Evolutionary conservation across 176 grass and related monocot genomes (phyloP).

Genomic region (Melocanna baccifera): DNA sequence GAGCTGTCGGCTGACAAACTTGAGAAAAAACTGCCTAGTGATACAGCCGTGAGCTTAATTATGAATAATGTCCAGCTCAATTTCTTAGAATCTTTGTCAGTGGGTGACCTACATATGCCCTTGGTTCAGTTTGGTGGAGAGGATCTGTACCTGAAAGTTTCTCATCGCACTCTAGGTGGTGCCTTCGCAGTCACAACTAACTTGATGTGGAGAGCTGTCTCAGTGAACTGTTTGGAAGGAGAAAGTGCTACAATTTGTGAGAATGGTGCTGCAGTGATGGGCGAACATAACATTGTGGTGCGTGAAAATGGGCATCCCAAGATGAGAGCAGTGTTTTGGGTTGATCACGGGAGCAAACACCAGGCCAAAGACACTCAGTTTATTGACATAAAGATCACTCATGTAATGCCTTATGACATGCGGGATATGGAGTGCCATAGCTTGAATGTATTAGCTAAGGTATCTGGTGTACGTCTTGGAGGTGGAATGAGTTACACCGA

Average conservation of each 20-base stretch:
- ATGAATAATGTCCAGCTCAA: constrained; percentile 76
- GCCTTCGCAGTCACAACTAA: constrained; percentile 94
- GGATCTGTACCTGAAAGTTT: constrained; percentile 87
- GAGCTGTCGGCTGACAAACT: constrained; percentile 40
- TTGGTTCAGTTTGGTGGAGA: constrained; percentile 86
- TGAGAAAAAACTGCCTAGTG: constrained; percentile 85
- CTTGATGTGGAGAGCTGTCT: constrained; percentile 74
- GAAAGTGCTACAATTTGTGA: constrained; percentile 37
- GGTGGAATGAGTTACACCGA: constrained; percentile 94
- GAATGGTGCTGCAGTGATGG: constrained; percentile 34
- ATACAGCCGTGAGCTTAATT: constrained; percentile 85
- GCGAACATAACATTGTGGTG: constrained; percentile 30
- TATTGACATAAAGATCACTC: constrained; percentile 78
- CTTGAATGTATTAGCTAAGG: constrained; percentile 75
- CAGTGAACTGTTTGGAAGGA: constrained; percentile 90
- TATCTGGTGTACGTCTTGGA: constrained; percentile 86
- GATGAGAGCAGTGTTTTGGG: constrained; percentile 97
- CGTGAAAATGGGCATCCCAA: constrained; percentile 57
- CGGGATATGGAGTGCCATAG: constrained; percentile 94
- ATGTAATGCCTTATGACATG: constrained; percentile 90
- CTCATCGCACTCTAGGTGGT: constrained; percentile 94
- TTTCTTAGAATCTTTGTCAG: constrained; percentile 75
- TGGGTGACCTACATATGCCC: constrained; percentile 42
- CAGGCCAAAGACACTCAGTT: constrained; percentile 59
- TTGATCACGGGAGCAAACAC: constrained; percentile 67